These are phyloP conservation scores for Aspergillus jensenii DNA, from an alignment of 2,329 filamentous ascomycete species.

Conservation along the genomic window DNA sequence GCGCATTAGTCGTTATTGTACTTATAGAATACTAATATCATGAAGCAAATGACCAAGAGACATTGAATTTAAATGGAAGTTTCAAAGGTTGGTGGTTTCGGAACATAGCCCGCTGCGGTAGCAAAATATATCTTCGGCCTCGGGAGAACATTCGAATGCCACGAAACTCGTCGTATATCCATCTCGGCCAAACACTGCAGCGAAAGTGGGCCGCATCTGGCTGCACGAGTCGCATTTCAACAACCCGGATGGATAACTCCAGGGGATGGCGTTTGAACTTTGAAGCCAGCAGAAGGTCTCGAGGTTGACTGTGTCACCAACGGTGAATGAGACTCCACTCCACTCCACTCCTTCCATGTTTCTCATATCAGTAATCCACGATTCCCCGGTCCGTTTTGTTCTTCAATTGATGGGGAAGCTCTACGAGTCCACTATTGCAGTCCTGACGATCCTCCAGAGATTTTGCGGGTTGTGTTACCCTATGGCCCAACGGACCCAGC, in stretches of 20 bases:
- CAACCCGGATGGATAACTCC: not conserved
- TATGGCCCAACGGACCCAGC: not conserved
- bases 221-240: not conserved
- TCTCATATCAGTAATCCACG: not conserved
- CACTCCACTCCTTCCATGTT: not conserved
- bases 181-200: not conserved
- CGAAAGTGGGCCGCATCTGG: not conserved
- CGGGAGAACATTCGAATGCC: not conserved
- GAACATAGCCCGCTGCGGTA: not conserved
- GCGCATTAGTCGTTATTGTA: not conserved
- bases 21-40: not conserved
- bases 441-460: not conserved
- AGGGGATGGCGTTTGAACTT: not conserved
- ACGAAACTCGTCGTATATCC: not conserved
- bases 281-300: not conserved
- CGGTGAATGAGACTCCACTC: not conserved
- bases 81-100: not conserved
- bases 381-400: not conserved
- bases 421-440: not conserved
- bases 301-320: not conserved
- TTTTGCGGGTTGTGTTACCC: conserved; percentile 1
- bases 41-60: not conserved
- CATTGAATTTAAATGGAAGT: not conserved
- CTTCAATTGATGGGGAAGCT: not conserved
- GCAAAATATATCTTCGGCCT: not conserved